Conservation (phyloP, 192 early-diverging fungal genomes). For the Thoreauomyces humboldtii region DNA sequence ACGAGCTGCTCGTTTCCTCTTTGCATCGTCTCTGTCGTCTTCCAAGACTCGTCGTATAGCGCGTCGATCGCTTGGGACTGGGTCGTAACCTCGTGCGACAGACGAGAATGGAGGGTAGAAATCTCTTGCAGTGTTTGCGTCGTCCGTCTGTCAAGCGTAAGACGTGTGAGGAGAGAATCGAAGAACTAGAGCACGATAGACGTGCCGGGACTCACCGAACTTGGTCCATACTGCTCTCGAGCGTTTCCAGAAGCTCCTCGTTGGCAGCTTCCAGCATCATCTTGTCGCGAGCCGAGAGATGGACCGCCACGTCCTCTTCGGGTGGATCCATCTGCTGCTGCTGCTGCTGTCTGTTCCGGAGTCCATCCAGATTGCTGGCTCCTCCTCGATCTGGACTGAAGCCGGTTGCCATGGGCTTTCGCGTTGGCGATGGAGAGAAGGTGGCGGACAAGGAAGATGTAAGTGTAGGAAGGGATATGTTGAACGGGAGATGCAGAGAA, state of each 20-base stretch:
- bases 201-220: constrained; percentile 29
- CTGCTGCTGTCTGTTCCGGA: too few relatives aligned
- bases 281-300: constrained; percentile 24
- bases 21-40: constrained; percentile 32
- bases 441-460: neutral
- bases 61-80: constrained; percentile 39
- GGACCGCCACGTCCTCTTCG: constrained; percentile 23
- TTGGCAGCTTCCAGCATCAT: constrained; percentile 42
- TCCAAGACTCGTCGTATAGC: constrained; percentile 41
- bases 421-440: constrained; percentile 57
- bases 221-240: constrained; percentile 44
- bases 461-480: neutral
- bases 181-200: neutral
- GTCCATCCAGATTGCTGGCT: too few relatives aligned
- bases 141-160: constrained; percentile 22
- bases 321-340: too few relatives aligned
- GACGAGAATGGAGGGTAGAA: constrained; percentile 33
- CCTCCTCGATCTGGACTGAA: too few relatives aligned
- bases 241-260: constrained; percentile 28
- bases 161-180: neutral
- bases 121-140: constrained; percentile 41
- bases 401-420: constrained; percentile 51
- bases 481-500: neutral
- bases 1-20: constrained; percentile 33
- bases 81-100: constrained; percentile 34